Evolutionary conservation across 495 filamentous ascomycete species (phyloP).

Genomic region (Friedmanniomyces endolithicus): DNA sequence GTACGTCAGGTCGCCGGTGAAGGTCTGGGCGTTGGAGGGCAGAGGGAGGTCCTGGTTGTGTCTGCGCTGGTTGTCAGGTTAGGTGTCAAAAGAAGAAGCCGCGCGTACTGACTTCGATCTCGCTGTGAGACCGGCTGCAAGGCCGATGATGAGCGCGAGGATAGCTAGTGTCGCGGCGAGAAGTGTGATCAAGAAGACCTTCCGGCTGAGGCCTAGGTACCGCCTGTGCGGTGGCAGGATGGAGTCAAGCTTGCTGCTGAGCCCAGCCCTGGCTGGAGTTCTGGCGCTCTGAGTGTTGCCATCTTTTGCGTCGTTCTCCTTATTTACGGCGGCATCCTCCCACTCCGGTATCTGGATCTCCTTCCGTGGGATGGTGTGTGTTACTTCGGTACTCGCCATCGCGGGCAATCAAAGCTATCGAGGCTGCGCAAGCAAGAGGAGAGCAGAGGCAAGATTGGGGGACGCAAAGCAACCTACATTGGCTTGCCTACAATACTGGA

Average conservation of each 20-base stretch:
- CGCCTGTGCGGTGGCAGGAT: constrained; percentile 31
- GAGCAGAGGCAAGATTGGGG: background rate
- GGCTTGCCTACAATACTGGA: background rate
- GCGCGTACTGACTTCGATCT: constrained; percentile 9
- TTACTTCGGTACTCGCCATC: constrained; percentile 17
- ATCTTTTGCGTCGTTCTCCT: background rate
- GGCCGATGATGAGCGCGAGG: constrained; percentile 42
- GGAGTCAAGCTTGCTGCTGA: constrained; percentile 20
- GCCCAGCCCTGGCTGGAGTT: background rate
- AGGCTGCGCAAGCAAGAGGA: constrained; percentile 20
- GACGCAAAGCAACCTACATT: background rate
- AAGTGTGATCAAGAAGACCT: constrained; percentile 31
- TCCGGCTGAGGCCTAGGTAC: constrained; percentile 34
- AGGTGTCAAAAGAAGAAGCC: constrained; percentile 23
- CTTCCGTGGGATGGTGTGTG: constrained; percentile 6
- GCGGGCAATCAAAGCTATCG: constrained; percentile 25
- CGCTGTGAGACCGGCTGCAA: constrained; percentile 41
- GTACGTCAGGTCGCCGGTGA: constrained; percentile 59
- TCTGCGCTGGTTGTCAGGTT: background rate
- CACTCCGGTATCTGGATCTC: constrained; percentile 16
- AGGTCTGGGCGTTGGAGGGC: constrained; percentile 37
- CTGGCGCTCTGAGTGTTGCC: background rate
- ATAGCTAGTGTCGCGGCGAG: constrained; percentile 28
- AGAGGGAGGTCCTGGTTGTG: constrained; percentile 40
- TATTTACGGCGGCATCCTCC: constrained; percentile 5